Evolutionary conservation across 805 yeast genomes (phyloP).

Genomic region (Candida argentea): DNA sequence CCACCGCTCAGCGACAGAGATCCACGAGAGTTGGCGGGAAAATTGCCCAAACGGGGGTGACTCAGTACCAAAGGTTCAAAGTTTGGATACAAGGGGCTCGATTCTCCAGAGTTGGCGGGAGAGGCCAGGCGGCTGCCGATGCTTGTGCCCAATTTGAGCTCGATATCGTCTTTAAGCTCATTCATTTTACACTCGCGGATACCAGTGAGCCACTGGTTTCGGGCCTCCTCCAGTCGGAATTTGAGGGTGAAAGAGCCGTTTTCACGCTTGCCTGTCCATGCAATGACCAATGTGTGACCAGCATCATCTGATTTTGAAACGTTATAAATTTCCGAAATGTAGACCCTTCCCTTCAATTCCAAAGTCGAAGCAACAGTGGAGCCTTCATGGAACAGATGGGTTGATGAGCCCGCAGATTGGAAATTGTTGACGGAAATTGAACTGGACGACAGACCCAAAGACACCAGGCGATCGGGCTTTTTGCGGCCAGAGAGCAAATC

Average conservation of each 20-base stretch:
- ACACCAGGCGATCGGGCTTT: constrained; percentile 36
- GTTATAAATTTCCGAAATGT: constrained; percentile 52
- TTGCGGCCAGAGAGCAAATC: constrained; percentile 38
- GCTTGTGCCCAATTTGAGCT: constrained; percentile 25
- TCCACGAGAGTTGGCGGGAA: constrained; percentile 31
- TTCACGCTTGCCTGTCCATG: constrained; percentile 83
- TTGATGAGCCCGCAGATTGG: constrained; percentile 23
- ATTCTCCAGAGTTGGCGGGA: constrained; percentile 12
- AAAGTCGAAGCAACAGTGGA: constrained; percentile 16
- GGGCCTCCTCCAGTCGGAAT: constrained; percentile 72
- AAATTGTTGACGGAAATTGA: constrained; percentile 24
- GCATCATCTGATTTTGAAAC: constrained; percentile 24
- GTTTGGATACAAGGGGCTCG: constrained; percentile 14
- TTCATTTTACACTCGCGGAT: constrained; percentile 38
- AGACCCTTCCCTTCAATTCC: constrained; percentile 74
- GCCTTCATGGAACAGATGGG: no score
- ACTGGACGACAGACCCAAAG: constrained; percentile 28
- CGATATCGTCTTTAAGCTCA: constrained; percentile 31
- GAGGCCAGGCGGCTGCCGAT: constrained; percentile 18
- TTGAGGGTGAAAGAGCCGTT: constrained; percentile 77
- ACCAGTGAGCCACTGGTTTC: constrained; percentile 74
- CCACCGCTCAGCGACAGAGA: constrained; percentile 6
- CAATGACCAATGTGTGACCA: constrained; percentile 54
- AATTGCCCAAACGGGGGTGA: constrained; percentile 31
- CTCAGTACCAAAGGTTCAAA: constrained; percentile 25